Percentiles rank a stretch among this genome's conserved stretches.
These are phyloP conservation scores for Diversispora epigaea DNA, from an alignment of 192 early-diverging fungal species.

Conservation along the genomic window DNA sequence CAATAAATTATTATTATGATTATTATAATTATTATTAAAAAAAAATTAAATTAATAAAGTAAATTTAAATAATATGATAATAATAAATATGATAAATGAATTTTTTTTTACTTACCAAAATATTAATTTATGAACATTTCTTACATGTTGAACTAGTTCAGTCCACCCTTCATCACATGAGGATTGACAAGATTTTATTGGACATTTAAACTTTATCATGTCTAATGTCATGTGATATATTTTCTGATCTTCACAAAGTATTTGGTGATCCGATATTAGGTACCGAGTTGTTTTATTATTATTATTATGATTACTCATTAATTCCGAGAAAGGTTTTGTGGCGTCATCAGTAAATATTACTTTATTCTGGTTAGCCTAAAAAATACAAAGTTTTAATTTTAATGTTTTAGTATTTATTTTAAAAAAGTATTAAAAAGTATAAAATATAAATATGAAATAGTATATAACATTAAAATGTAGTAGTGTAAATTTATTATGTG, in stretches of 20 bases:
- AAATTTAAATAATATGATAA: not conserved
- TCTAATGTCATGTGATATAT: not conserved
- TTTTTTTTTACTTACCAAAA: constrained; percentile 6
- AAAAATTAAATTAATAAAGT: not conserved
- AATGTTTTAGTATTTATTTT: not conserved
- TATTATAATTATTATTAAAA: not conserved
- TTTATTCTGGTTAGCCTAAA: constrained; percentile 1
- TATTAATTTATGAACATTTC: constrained; percentile 8
- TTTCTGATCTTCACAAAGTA: not conserved
- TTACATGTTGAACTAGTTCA: not conserved
- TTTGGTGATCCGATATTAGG: not conserved
- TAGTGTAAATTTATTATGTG: too few relatives aligned
- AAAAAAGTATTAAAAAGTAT: not conserved
- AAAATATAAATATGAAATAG: too few relatives aligned
- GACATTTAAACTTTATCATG: constrained; percentile 1
- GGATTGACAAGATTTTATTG: not conserved
- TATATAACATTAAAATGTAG: too few relatives aligned
- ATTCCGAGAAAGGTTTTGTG: not conserved
- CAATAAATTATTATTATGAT: not conserved
- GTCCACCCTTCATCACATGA: not conserved
- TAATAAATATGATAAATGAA: not conserved
- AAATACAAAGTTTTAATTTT: not conserved
- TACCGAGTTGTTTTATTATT: not conserved
- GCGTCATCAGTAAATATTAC: constrained; percentile 4
- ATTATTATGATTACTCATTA: not conserved